Conservation (phyloP, 495 filamentous ascomycete genomes). For the Aeminium ludgeri region DNA sequence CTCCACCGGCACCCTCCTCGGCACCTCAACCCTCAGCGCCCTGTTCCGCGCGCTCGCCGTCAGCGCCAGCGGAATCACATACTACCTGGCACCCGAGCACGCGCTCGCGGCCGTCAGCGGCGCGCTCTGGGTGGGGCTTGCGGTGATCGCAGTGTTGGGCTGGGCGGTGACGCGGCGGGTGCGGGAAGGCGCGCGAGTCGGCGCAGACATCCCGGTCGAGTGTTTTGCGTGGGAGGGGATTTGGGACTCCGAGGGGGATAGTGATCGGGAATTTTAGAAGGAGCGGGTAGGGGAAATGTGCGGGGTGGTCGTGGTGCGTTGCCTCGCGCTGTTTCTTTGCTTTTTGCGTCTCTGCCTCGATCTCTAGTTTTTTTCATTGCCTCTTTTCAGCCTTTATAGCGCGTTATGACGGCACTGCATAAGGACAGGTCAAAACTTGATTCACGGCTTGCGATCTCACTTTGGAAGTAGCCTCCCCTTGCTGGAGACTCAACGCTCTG, state of each 20-base stretch:
- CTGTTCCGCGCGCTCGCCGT: constrained; percentile 30
- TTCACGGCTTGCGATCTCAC: too few species aligned
- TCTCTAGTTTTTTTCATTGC: too few species aligned
- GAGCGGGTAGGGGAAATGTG: too few species aligned
- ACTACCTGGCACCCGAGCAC: constrained; percentile 26
- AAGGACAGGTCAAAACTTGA: too few species aligned
- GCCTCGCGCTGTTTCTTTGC: too few species aligned
- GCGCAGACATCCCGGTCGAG: constrained; percentile 23
- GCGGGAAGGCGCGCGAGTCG: constrained; percentile 27
- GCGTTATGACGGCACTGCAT: too few species aligned
- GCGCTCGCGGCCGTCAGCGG: constrained; percentile 25
- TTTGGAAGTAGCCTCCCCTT: too few species aligned
- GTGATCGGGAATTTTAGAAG: neutral
- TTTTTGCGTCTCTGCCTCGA: too few species aligned
- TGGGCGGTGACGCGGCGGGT: constrained; percentile 29
- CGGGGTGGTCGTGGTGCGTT: too few species aligned
- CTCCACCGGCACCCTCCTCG: constrained; percentile 30
- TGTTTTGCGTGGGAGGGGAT: constrained; percentile 31
- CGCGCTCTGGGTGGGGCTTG: constrained; percentile 26
- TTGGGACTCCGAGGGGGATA: constrained; percentile 23
- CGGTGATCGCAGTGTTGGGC: constrained; percentile 24
- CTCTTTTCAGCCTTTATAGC: too few species aligned
- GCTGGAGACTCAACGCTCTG: too few species aligned
- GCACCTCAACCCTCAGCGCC: constrained; percentile 28
- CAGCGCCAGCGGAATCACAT: constrained; percentile 28